phyloP scores from a whole-genome alignment of 345 rosid genomes.

The Brassica nigra region DNA sequence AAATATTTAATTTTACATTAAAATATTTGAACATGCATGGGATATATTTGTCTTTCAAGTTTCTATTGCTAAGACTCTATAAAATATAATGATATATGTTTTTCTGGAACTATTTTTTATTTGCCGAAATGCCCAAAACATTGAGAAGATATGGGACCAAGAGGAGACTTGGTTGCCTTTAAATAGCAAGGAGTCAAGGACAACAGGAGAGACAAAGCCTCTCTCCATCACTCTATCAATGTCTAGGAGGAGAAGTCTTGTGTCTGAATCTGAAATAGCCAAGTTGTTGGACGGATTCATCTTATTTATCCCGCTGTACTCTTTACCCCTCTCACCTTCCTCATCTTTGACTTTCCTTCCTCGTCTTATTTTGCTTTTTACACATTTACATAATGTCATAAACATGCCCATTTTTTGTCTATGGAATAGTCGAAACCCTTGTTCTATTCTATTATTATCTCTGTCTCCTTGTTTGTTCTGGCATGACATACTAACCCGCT shows the following conservation, averaged over 20 bases:
- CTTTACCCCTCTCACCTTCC: constrained; percentile 19
- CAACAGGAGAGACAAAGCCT: constrained; percentile 22
- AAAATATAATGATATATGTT: not conserved
- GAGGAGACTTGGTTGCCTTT: constrained; percentile 38
- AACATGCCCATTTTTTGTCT: not conserved
- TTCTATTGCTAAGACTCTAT: not conserved
- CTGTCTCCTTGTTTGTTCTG: constrained; percentile 9
- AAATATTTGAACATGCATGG: not conserved
- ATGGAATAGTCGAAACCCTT: constrained; percentile 15
- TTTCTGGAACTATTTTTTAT: not conserved
- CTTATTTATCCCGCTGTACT: constrained; percentile 13
- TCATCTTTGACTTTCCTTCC: constrained; percentile 41
- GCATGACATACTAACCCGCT: constrained; percentile 21
- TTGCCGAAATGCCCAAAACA: constrained; percentile 20
- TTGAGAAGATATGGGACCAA: constrained; percentile 11
- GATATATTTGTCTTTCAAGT: not conserved
- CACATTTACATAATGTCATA: constrained; percentile 5
- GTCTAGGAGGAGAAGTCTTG: constrained; percentile 18
- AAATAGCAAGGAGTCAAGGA: not conserved
- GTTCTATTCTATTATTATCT: constrained; percentile 15
- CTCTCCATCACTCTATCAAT: constrained; percentile 38
- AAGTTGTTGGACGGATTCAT: constrained; percentile 36
- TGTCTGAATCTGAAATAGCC: constrained; percentile 31
- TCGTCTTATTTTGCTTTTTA: constrained; percentile 11
- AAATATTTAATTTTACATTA: not conserved